A percentile compares a stretch with the other conserved stretches of the same genome.
Evolutionary conservation across 139 green algal species (phyloP).

Genomic region (Chlamydomonas schloesseri): DNA sequence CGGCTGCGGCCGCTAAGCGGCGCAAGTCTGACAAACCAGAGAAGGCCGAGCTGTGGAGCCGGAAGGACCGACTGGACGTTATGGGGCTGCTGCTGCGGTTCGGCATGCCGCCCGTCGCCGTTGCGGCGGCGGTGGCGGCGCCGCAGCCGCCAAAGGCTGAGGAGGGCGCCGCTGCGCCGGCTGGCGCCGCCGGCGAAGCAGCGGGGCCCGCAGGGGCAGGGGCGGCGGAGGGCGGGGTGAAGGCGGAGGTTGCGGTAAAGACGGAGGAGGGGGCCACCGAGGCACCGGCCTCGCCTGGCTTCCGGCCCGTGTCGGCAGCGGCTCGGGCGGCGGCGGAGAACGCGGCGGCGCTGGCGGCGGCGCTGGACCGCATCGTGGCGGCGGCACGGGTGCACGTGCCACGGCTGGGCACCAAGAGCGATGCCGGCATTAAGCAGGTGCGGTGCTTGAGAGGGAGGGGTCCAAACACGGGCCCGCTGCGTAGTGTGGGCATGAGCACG

Average conservation of each 20-base stretch:
- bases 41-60: conserved; percentile 18
- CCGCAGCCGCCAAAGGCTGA: not conserved
- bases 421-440: conserved; percentile 26
- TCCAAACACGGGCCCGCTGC: too few species aligned
- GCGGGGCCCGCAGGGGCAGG: not conserved
- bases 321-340: not conserved
- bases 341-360: not conserved
- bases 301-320: too few species aligned
- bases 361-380: not conserved
- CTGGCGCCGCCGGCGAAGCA: not conserved
- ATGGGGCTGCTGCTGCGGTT: conserved; percentile 22
- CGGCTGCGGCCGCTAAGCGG: not conserved
- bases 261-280: too few species aligned
- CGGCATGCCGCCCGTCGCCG: not conserved
- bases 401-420: conserved; percentile 18
- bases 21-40: not conserved
- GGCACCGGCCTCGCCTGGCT: too few species aligned
- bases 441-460: too few species aligned
- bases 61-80: conserved; percentile 28
- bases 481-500: too few species aligned
- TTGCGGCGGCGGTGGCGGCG: not conserved
- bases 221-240: not conserved
- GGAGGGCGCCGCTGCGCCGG: not conserved
- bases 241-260: too few species aligned
- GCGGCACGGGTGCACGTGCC: conserved; percentile 3